Conservation (phyloP, 1,139 yeast species). For the Candida tunisiensis region DNA sequence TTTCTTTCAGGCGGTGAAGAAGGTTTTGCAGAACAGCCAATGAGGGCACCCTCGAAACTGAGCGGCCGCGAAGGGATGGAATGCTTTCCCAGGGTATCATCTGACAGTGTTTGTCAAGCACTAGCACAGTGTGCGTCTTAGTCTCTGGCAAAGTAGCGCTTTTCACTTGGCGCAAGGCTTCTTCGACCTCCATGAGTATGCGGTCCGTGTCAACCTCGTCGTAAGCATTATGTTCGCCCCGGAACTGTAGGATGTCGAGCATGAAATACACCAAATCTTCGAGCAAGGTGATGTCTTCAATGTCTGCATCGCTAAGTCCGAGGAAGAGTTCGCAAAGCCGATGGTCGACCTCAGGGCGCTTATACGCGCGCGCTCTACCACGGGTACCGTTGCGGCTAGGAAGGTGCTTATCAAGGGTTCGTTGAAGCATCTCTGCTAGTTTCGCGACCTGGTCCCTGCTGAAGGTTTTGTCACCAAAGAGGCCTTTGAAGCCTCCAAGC, state of each 20-base stretch:
- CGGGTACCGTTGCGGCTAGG: too few relatives aligned
- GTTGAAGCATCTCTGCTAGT: conserved; percentile 24
- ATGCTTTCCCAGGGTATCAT: conserved; percentile 81
- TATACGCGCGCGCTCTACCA: conserved; percentile 1
- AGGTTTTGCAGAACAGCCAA: conserved; percentile 28
- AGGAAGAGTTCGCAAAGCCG: conserved; percentile 35
- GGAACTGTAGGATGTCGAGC: conserved; percentile 39
- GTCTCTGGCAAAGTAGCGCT: too few relatives aligned
- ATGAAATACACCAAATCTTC: conserved; percentile 53
- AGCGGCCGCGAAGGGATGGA: conserved; percentile 30
- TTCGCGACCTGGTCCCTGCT: conserved; percentile 16
- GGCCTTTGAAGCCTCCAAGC: conserved; percentile 66
- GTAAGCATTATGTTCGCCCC: conserved; percentile 48
- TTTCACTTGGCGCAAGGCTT: conserved; percentile 9
- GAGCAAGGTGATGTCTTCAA: conserved; percentile 23
- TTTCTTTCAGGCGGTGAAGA: conserved; percentile 15
- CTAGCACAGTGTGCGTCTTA: conserved; percentile 48
- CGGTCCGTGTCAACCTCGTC: conserved; percentile 47
- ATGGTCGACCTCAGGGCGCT: conserved; percentile 28
- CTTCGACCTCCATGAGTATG: conserved; percentile 30
- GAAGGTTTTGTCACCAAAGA: conserved; percentile 32
- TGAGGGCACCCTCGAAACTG: conserved; percentile 70
- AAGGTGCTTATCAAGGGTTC: conserved; percentile 17
- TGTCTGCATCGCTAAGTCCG: conserved; percentile 25
- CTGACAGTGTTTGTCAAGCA: conserved; percentile 47